Evolutionary conservation across 2,329 filamentous ascomycete genomes (phyloP), one percentile per base, ranked within the genome.

Genomic region (Chalaropsis thielavioides): DNA sequence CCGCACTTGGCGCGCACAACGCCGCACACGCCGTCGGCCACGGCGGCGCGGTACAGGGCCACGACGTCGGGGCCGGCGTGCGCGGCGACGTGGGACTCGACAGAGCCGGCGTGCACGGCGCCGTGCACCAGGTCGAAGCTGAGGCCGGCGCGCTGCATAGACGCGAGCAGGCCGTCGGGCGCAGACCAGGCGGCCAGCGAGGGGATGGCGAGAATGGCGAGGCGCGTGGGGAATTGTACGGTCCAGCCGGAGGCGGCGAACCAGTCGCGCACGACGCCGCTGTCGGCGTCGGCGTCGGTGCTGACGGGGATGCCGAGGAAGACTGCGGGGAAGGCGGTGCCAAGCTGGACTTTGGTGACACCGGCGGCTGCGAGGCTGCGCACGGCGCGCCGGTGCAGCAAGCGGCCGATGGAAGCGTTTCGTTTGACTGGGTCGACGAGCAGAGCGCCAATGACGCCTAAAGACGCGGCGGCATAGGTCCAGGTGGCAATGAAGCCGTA

Each of bases 231-330:
- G 66, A 82, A 83, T 59, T 82, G 78, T 0, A 79, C 87, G 70
- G 95, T 91, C 92, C 92, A 96, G 15, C 92, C 92, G 59, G 91
- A 82, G 69, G 87, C 89, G n/a, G 86, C 83, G 73, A 96, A 96
- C 92, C 92, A 97, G 56, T 89, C 84, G 69, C 81, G 83, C 46
- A 79, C 73, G 19, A 76, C 76, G 61, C 79, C 76, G 10, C 27
- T 49, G 8, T 64, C 65, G n/a, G 40, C 73, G 40, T 72, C 70
- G 31, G 54, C 19, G 31, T 43, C 63, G 24, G 46, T 74, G 73
- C 1, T 78, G 1, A 80, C 76, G 0, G 92, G 91, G 10, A 96
- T 88, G 0, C 92, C 92, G 0, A 90, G 82, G 71, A 92, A 96
- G 27, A 95, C 84, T n/a, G 86, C 89, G 0, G 92, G 92, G 41